Evolutionary conservation across 1,284 basidiomycete species (phyloP), one percentile per base, ranked within the genome.

Genomic region (Ceratobasidium sp.): DNA sequence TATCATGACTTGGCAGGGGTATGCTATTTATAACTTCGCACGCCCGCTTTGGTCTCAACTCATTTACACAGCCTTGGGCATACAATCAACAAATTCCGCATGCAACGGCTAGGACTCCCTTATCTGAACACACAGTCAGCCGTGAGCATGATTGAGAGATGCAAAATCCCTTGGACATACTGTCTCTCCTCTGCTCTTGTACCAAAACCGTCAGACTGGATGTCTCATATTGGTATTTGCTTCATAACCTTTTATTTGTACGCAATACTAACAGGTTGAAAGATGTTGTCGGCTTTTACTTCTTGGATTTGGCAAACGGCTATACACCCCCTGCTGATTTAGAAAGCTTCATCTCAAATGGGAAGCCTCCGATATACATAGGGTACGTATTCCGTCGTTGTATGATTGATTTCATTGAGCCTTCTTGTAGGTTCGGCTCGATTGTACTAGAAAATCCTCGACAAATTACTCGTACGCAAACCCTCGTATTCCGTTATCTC

Each of bases 211-310:
- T 81, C 86, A 5, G 91, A 92, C 82, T 92, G 91, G 89, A 89
- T 87, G 80, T 89, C 88, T 70, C 85, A 90, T 81, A 90, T 90
- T 56, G 91, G 91, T 91, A 56, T 40, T 51, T 42, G 26, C 46
- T 13, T 53, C 33, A 28, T 46, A 28, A 49, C 64, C 60, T 39
- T 77, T 26, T 51, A 23, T 10, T 10, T 2, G 46, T 60, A 42
- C 78, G 64, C 80, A 15, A 7, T 5, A n/a, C 1, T 49, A 15
- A 49, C 0, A 15, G 55, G 42, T 9, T 28, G 15, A 18, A 75
- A 91, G 91, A 92, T 82, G 87, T 91, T 13, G 88, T 89, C n/a
- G 91, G 91, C 0, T 92, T 91, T 83, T 91, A 91, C 82, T 91
- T 91, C 81, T 84, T 91, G 20, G 88, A 90, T 80, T 84, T 88